A percentile compares a stretch with the other conserved stretches of the same genome.
Evolutionary conservation across 495 filamentous ascomycete species (phyloP).

Genomic region (Penicillium ochrochloron): DNA sequence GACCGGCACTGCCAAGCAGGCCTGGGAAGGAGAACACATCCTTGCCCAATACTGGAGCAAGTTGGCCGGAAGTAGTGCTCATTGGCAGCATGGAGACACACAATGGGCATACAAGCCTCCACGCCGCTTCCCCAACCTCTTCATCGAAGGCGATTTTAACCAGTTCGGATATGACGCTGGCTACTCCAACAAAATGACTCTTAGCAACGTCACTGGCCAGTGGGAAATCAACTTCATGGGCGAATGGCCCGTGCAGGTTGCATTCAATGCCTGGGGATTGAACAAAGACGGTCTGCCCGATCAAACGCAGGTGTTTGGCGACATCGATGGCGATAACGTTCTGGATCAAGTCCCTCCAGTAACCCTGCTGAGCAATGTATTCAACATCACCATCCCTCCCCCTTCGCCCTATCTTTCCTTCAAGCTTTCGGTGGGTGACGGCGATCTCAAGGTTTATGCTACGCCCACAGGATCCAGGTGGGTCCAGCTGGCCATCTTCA

Average conservation of each 20-base stretch:
- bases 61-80: conserved; percentile 60
- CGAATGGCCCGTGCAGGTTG: conserved; percentile 54
- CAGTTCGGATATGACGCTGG: conserved; percentile 67
- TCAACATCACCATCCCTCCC: conserved; percentile 51
- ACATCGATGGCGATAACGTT: conserved; percentile 41
- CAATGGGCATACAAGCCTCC: conserved; percentile 33
- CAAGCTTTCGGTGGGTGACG: conserved; percentile 51
- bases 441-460: conserved; percentile 43
- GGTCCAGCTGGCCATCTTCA: conserved; percentile 47
- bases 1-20: conserved; percentile 57
- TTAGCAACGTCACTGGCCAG: conserved; percentile 45
- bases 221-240: conserved; percentile 57
- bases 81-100: conserved; percentile 62
- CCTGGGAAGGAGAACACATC: conserved; percentile 65
- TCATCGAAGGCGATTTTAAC: conserved; percentile 64
- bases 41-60: conserved; percentile 66
- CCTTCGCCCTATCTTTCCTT: conserved; percentile 50
- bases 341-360: conserved; percentile 28
- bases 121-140: conserved; percentile 64
- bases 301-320: conserved; percentile 51
- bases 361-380: conserved; percentile 41
- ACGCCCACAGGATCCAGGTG: conserved; percentile 47
- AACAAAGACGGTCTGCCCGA: conserved; percentile 52
- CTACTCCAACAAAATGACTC: conserved; percentile 54
- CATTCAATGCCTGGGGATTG: conserved; percentile 56